phyloP scores from a whole-genome alignment of 2,329 filamentous ascomycete species.

The Claviceps paspali region DNA sequence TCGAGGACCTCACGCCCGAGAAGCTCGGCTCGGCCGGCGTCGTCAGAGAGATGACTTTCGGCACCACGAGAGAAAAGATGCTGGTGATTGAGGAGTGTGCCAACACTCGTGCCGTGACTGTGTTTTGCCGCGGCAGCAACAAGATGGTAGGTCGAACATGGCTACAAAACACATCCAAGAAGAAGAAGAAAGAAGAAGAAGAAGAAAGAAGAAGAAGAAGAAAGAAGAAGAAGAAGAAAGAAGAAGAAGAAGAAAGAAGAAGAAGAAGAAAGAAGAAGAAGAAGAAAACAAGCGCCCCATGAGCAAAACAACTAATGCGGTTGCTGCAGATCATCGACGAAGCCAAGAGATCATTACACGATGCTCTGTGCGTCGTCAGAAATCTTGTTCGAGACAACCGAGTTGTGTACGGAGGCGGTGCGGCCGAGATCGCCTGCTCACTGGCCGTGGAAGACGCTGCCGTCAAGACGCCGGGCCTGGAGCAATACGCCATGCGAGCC shows the following conservation, averaged over 20 bases:
- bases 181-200: too few species aligned
- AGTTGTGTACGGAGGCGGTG: conserved; percentile 92
- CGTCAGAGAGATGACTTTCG: conserved; percentile 90
- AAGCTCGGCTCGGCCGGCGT: conserved; percentile 85
- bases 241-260: too few species aligned
- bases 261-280: too few species aligned
- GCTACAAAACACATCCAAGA: too few species aligned
- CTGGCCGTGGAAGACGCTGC: conserved; percentile 91
- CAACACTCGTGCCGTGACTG: conserved; percentile 89
- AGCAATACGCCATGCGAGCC: conserved; percentile 97
- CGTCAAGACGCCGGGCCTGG: conserved; percentile 86
- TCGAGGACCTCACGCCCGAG: conserved; percentile 80
- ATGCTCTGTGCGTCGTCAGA: conserved; percentile 92
- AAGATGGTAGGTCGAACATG: conserved; percentile 76
- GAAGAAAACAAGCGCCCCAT: too few species aligned
- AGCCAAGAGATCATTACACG: conserved; percentile 91
- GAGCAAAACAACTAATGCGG: too few species aligned
- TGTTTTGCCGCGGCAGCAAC: conserved; percentile 95
- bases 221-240: too few species aligned
- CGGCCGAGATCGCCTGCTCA: conserved; percentile 93
- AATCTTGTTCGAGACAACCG: conserved; percentile 94
- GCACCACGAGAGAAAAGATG: conserved; percentile 98
- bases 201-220: too few species aligned
- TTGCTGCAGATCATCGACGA: conserved; percentile 79
- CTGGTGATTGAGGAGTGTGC: conserved; percentile 98